These are phyloP conservation scores for Artemisia annua DNA, from an alignment of 129 eudicot genomes.

Conservation along the genomic window DNA sequence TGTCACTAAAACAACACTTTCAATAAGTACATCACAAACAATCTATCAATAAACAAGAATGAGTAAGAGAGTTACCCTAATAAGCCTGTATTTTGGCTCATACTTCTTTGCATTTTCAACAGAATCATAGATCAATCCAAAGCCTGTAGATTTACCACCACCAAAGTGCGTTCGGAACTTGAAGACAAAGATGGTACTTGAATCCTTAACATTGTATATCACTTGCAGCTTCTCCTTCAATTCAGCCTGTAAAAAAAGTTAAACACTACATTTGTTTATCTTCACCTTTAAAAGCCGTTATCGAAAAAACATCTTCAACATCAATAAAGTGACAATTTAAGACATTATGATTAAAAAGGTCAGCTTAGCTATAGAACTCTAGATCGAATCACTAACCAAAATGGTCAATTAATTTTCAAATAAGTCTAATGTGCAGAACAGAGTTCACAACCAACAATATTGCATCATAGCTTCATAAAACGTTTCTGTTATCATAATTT, in stretches of 20 bases:
- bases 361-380: background rate
- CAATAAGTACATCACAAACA: no score
- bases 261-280: no score
- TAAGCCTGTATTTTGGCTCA: conserved; percentile 84
- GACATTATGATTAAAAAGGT: no score
- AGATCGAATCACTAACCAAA: background rate
- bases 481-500: no score
- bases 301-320: no score
- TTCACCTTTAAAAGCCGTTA: no score
- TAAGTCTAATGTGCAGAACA: background rate
- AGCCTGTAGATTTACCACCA: conserved; percentile 82
- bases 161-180: conserved; percentile 88
- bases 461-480: no score
- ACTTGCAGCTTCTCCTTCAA: conserved; percentile 69
- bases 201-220: conserved; percentile 65
- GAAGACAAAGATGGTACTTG: conserved; percentile 73
- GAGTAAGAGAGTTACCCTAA: conserved; percentile 53
- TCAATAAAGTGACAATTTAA: no score
- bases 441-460: background rate
- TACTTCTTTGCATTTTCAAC: conserved; percentile 78
- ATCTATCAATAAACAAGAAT: background rate
- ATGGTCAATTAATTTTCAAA: background rate
- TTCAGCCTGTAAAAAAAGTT: conserved; percentile 49
- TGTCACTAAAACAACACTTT: no score
- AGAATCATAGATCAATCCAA: conserved; percentile 82